Evolutionary conservation across 1,284 basidiomycete species (phyloP).

Genomic region (Entoloma clypeatum): DNA sequence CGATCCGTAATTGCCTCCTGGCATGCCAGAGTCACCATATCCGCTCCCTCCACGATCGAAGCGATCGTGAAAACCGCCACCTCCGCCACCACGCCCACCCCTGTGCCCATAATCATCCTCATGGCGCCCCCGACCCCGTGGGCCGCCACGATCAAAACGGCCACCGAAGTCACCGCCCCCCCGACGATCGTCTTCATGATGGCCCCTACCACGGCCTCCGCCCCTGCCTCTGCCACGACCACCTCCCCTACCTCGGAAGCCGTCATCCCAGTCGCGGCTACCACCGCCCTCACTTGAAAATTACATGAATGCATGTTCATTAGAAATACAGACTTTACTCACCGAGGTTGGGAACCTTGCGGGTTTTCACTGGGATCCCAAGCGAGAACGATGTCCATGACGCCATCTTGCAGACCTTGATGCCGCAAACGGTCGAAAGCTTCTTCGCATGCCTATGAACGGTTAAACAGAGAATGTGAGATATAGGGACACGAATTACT

Average conservation of each 20-base stretch:
- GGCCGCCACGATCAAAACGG: constrained; percentile 32
- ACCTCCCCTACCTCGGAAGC: constrained; percentile 13
- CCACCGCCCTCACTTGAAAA: constrained; percentile 21
- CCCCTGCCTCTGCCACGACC: constrained; percentile 46
- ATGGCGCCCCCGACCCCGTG: constrained; percentile 28
- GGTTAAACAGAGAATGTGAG: constrained; percentile 4
- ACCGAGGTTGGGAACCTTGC: constrained; percentile 26
- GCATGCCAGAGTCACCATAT: constrained; percentile 42
- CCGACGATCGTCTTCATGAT: constrained; percentile 30
- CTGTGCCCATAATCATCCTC: constrained; percentile 35
- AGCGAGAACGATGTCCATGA: constrained; percentile 84
- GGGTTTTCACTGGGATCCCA: constrained; percentile 61
- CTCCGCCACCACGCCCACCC: constrained; percentile 27
- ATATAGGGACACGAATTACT: constrained; percentile 38
- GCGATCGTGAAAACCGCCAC: constrained; percentile 38
- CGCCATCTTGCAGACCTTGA: constrained; percentile 78
- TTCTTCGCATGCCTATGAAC: constrained; percentile 62
- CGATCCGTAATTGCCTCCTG: constrained; percentile 34
- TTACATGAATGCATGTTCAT: not conserved
- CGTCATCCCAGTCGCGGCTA: constrained; percentile 14
- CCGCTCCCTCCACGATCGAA: constrained; percentile 45
- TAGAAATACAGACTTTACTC: constrained; percentile 26
- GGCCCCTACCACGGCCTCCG: constrained; percentile 39
- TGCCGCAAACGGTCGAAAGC: constrained; percentile 80
- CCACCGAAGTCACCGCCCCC: constrained; percentile 33